These are phyloP conservation scores for Acacia concinna DNA, from an alignment of 331 rosid genomes.

Conservation along the genomic window DNA sequence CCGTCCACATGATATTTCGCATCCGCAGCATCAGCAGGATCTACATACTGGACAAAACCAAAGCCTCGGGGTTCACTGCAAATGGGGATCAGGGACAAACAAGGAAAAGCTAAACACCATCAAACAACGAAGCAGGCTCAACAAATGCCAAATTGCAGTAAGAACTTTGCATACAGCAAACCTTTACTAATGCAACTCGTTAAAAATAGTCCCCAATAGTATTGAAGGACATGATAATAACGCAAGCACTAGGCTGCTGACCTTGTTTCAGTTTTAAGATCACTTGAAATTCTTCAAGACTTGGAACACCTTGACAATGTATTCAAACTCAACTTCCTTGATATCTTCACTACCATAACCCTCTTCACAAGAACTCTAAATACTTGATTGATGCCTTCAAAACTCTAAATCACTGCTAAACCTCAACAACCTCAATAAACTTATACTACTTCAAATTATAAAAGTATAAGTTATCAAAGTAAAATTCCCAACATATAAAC, in stretches of 20 bases:
- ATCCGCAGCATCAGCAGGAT: constrained; percentile 94
- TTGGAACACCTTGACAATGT: constrained; percentile 92
- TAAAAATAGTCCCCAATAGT: constrained; percentile 51
- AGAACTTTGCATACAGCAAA: constrained; percentile 42
- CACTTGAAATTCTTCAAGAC: constrained; percentile 99
- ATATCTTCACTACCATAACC: constrained; percentile 92
- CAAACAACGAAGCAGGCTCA: constrained; percentile 1
- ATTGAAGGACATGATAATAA: constrained; percentile 68
- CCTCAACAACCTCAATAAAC: constrained; percentile 69
- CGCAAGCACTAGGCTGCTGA: constrained; percentile 99
- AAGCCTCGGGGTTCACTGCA: constrained; percentile 94
- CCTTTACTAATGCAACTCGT: constrained; percentile 36
- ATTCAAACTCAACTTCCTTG: constrained; percentile 94
- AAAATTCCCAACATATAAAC: constrained; percentile 33
- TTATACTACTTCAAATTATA: constrained; percentile 51
- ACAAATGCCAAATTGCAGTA: constrained; percentile 6
- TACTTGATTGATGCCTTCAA: constrained; percentile 97
- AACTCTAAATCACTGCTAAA: constrained; percentile 94
- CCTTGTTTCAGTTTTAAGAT: constrained; percentile 91
- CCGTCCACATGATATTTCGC: constrained; percentile 98
- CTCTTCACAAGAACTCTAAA: constrained; percentile 88
- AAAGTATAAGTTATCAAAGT: constrained; percentile 35
- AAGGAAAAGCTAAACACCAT: constrained; percentile 22
- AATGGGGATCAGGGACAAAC: constrained; percentile 1
- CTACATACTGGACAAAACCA: constrained; percentile 91